A percentile compares a stretch with the other conserved stretches of the same genome.
phyloP scores from a whole-genome alignment of 441 rosid species.

The Aleurites moluccanus region DNA sequence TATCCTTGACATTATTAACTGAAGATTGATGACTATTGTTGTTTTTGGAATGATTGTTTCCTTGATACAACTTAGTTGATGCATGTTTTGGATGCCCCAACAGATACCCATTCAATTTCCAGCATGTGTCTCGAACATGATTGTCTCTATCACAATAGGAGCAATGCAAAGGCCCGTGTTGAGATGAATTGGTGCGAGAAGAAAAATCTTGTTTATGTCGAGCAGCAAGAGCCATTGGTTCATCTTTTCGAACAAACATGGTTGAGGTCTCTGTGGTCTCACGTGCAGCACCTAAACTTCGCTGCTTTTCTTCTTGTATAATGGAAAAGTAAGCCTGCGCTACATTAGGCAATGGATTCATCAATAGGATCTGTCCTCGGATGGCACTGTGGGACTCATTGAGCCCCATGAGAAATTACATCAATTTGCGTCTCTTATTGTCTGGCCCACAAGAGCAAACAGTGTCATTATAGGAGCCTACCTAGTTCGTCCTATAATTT shows the following conservation, averaged over 20 bases:
- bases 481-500: slow-evolving; percentile 4
- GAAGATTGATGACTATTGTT: background rate
- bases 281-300: background rate
- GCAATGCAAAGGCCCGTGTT: background rate
- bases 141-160: background rate
- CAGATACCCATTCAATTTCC: slow-evolving; percentile 1
- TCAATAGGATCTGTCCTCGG: background rate
- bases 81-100: background rate
- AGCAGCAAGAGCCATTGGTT: background rate
- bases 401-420: background rate
- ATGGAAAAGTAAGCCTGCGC: background rate
- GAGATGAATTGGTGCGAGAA: background rate
- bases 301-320: background rate
- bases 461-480: background rate
- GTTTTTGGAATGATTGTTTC: background rate
- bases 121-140: background rate
- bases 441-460: background rate
- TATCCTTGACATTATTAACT: background rate
- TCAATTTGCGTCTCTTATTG: background rate
- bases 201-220: background rate
- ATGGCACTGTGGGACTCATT: background rate
- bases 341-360: background rate
- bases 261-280: background rate
- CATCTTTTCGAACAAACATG: background rate
- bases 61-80: background rate